Conservation (phyloP, 208 protist species). For the Ichthyophonus hoferi region DNA sequence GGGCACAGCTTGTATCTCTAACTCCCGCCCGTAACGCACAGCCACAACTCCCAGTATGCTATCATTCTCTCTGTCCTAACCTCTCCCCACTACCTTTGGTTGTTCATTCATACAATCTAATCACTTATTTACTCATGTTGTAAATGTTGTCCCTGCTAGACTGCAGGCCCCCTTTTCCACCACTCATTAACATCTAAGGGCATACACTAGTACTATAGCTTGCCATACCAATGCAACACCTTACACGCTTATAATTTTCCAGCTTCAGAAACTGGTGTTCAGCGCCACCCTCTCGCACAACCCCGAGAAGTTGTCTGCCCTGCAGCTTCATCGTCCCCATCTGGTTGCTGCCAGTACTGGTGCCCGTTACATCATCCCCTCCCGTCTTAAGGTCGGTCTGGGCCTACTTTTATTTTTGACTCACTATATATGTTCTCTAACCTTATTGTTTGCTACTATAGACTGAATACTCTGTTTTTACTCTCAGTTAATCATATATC, state of each 20-base stretch:
- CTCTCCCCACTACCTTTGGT: not conserved
- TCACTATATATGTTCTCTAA: not conserved
- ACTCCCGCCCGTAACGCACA: not conserved
- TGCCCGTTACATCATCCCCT: not conserved
- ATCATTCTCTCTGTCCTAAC: too few species aligned
- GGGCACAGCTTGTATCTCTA: not conserved
- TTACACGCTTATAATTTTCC: not conserved
- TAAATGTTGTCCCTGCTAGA: too few species aligned
- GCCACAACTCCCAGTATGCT: slow-evolving; percentile 13
- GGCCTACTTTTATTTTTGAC: not conserved
- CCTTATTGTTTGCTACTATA: not conserved
- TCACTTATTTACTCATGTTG: too few species aligned
- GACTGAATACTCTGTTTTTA: too few species aligned
- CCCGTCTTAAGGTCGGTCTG: not conserved
- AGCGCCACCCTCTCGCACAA: slow-evolving; percentile 72
- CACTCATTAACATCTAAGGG: too few species aligned
- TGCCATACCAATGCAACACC: too few species aligned
- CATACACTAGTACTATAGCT: too few species aligned
- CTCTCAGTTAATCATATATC: not conserved
- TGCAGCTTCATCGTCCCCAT: slow-evolving; percentile 59
- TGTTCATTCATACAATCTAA: not conserved
- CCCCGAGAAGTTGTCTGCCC: slow-evolving; percentile 61
- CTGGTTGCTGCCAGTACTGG: slow-evolving; percentile 2
- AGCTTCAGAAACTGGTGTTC: slow-evolving; percentile 67
- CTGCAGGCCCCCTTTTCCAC: too few species aligned